A percentile compares a stretch with the other conserved stretches of the same genome.
Conservation (phyloP, 805 yeast genomes). For the Starmerella khaoyaiensis region DNA sequence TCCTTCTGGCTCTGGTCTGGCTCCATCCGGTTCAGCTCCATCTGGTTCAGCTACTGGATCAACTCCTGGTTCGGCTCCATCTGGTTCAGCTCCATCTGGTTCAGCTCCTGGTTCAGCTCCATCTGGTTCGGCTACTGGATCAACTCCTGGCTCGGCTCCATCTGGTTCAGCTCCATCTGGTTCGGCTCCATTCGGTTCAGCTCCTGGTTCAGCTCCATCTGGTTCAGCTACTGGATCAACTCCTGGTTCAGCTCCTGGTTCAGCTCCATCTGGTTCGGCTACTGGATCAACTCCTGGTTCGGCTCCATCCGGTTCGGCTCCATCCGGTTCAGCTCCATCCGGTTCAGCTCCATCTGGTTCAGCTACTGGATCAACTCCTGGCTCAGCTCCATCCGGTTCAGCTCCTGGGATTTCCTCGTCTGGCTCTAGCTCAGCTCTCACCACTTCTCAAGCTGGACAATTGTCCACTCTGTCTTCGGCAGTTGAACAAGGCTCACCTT, state of each 20-base stretch:
- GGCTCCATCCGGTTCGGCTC: background rate
- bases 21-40: background rate
- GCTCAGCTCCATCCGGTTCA: background rate
- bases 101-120: background rate
- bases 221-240: background rate
- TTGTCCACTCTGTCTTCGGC: too few species aligned
- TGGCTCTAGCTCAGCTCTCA: background rate
- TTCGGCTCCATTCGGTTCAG: background rate
- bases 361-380: background rate
- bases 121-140: background rate
- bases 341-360: background rate
- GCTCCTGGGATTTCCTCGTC: background rate
- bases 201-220: background rate
- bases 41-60: background rate
- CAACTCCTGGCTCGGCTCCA: background rate
- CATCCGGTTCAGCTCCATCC: background rate
- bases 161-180: background rate
- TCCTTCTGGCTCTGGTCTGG: background rate
- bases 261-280: background rate
- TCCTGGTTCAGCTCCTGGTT: background rate
- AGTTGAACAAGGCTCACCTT: background rate
- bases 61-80: background rate
- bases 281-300: background rate
- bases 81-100: background rate
- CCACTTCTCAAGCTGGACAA: too few species aligned